These are phyloP conservation scores for Leccinum pachyderme DNA, from an alignment of 1,284 basidiomycete genomes.

Conservation along the genomic window DNA sequence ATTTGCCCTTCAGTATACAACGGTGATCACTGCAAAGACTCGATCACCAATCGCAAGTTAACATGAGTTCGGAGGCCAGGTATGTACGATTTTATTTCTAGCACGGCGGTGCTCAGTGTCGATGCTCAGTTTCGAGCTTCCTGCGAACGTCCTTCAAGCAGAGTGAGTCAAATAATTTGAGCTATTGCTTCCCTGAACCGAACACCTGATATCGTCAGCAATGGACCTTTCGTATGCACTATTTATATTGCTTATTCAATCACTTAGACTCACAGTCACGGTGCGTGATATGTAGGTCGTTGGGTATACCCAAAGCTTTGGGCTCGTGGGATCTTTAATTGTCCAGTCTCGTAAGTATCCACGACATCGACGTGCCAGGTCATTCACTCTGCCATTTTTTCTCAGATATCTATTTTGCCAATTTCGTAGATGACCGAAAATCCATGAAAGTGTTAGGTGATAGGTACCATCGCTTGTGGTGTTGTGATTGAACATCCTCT, in stretches of 20 bases:
- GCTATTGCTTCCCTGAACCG: background rate
- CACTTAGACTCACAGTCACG: background rate
- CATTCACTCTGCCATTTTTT: background rate
- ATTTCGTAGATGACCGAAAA: slow-evolving; percentile 6
- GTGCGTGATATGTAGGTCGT: background rate
- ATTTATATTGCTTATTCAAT: background rate
- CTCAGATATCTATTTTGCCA: slow-evolving; percentile 12
- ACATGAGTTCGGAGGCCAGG: background rate
- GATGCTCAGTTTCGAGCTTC: background rate
- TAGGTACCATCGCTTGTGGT: background rate
- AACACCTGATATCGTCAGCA: background rate
- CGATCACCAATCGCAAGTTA: background rate
- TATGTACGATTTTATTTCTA: background rate
- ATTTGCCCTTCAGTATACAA: too few relatives aligned
- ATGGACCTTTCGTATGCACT: background rate
- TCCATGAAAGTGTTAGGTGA: slow-evolving; percentile 8
- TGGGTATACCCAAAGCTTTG: background rate
- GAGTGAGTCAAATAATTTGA: background rate
- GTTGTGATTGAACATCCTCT: background rate
- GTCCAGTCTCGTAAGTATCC: slow-evolving; percentile 4
- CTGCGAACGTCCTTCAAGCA: too few relatives aligned
- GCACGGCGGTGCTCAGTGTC: background rate
- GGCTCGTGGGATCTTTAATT: background rate
- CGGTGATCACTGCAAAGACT: too few relatives aligned
- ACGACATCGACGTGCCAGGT: background rate